Base-by-base conservation (phyloP, 2,329 filamentous ascomycete genomes). In the Epichloe sylvatica region DNA sequence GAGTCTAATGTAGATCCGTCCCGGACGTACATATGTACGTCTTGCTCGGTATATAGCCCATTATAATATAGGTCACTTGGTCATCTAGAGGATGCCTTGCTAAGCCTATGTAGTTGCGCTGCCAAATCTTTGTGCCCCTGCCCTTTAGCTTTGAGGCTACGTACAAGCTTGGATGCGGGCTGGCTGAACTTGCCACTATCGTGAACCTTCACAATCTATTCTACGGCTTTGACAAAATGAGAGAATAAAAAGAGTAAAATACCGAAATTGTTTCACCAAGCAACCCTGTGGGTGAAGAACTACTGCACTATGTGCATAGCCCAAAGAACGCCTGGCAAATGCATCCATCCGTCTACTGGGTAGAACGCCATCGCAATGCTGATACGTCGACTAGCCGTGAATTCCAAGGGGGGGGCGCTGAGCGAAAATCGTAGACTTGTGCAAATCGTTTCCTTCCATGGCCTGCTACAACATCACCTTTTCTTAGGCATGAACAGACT, bases 401-500 rank as follows among this genome's bases (percentile, higher is more conserved):
- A 30, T 1, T 35, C 17, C n/a, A 13, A 17, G 25, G 4, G 38
- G 38, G 15, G 33, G 34, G 19, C 23, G 4, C 7, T 19, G 4
- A 13, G n/a, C 23, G 36, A 23, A 25, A 11, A 13, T 37, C 3
- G 8, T 21, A 41, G 13, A 41, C 17, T 41, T 19, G 39, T 13
- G 21, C 19, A 6, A 12, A 11, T 21, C 3, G 8, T 5, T 40
- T 7, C 35, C 17, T 5, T 33, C 13, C 45, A 25, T 11, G 21
- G 19, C 34, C 21, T 8, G 33, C 34, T n/a, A 12, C 8, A 23
- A 4, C 8, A n/a, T 53, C 21, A 59, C 34, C 55, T 53, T 50
- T 54, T 59, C 45, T 54, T 54, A 15, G 56, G 55, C 47, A 59
- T 44, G 21, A 59, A 59, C 4, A 59, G 33, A 50, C 52, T 58